Percentiles rank a stretch among this genome's conserved stretches.
Evolutionary conservation across 306 rosid genomes (phyloP).

Genomic region (Chamaecrista fasciculata): DNA sequence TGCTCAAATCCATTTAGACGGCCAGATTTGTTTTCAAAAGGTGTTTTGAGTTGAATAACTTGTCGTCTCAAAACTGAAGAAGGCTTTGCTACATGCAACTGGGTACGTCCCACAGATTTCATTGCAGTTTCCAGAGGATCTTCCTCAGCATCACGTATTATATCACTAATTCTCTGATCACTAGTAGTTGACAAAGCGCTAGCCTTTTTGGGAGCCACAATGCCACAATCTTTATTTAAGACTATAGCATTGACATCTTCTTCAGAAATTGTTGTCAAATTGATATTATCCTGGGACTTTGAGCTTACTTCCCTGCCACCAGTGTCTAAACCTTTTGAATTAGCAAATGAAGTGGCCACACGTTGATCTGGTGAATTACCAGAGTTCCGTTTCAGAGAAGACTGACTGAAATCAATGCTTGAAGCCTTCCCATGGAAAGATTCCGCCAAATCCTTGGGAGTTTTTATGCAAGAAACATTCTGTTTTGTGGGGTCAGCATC

Average conservation of each 20-base stretch:
- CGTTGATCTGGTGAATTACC: conserved; percentile 37
- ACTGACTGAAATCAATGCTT: conserved; percentile 32
- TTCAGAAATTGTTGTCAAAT: conserved; percentile 40
- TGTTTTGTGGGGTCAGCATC: conserved; percentile 35
- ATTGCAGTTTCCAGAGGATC: conserved; percentile 61
- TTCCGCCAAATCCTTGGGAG: conserved; percentile 39
- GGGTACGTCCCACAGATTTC: conserved; percentile 50
- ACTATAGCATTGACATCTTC: conserved; percentile 40
- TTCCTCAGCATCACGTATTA: conserved; percentile 45
- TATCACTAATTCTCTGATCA: conserved; percentile 37
- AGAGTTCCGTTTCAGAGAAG: conserved; percentile 42
- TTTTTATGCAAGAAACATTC: conserved; percentile 36
- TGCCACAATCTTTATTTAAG: conserved; percentile 37
- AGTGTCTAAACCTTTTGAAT: conserved; percentile 43
- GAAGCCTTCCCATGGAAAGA: conserved; percentile 38
- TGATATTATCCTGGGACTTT: conserved; percentile 37
- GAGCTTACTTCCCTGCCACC: conserved; percentile 41
- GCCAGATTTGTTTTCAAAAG: conserved; percentile 44
- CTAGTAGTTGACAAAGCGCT: conserved; percentile 27
- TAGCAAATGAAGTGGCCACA: conserved; percentile 28
- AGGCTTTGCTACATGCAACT: conserved; percentile 54
- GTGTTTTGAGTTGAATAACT: conserved; percentile 80
- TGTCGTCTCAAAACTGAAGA: conserved; percentile 62
- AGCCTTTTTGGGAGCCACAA: conserved; percentile 30
- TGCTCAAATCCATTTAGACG: conserved; percentile 52